A percentile compares a stretch with the other conserved stretches of the same genome.
These are phyloP conservation scores for Paralagenidium karlingii DNA, from an alignment of 352 stramenopile genomes.

Conservation along the genomic window DNA sequence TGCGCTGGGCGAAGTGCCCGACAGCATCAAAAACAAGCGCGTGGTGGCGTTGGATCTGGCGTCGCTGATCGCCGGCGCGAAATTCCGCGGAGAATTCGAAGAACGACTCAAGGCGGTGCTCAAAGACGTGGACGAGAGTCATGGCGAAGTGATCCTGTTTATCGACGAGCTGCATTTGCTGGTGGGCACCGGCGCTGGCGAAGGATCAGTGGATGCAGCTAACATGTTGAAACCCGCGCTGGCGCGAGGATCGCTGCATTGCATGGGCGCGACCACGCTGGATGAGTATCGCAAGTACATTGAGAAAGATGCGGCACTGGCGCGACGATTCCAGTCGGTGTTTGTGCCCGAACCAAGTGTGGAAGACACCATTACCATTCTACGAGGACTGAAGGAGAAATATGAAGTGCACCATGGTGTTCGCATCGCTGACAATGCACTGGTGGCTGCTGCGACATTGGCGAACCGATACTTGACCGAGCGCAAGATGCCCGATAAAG, in stretches of 20 bases:
- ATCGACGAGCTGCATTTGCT: slow-evolving; percentile 94
- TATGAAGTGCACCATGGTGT: slow-evolving; percentile 97
- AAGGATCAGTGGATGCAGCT: slow-evolving; percentile 82
- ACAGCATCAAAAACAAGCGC: slow-evolving; percentile 89
- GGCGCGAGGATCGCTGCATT: slow-evolving; percentile 83
- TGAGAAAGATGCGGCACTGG: slow-evolving; percentile 95
- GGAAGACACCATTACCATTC: slow-evolving; percentile 93
- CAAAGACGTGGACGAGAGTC: slow-evolving; percentile 89
- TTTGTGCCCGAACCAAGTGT: slow-evolving; percentile 90
- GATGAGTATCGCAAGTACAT: slow-evolving; percentile 94
- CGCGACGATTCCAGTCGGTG: slow-evolving; percentile 95
- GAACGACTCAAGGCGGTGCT: slow-evolving; percentile 94
- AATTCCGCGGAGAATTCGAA: slow-evolving; percentile 95
- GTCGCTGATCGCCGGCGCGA: slow-evolving; percentile 91
- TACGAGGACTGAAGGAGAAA: slow-evolving; percentile 92
- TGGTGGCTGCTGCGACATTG: slow-evolving; percentile 90
- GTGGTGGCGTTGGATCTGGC: slow-evolving; percentile 93
- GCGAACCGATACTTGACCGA: slow-evolving; percentile 87
- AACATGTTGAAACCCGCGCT: slow-evolving; percentile 96
- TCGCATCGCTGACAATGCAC: slow-evolving; percentile 88
- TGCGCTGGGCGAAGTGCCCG: slow-evolving; percentile 88
- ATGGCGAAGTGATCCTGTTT: slow-evolving; percentile 93
- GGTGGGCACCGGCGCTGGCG: slow-evolving; percentile 75
- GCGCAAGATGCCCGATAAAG: slow-evolving; percentile 93
- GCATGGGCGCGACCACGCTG: slow-evolving; percentile 89